phyloP scores from a whole-genome alignment of 345 rosid species.

The Carallia brachiata region DNA sequence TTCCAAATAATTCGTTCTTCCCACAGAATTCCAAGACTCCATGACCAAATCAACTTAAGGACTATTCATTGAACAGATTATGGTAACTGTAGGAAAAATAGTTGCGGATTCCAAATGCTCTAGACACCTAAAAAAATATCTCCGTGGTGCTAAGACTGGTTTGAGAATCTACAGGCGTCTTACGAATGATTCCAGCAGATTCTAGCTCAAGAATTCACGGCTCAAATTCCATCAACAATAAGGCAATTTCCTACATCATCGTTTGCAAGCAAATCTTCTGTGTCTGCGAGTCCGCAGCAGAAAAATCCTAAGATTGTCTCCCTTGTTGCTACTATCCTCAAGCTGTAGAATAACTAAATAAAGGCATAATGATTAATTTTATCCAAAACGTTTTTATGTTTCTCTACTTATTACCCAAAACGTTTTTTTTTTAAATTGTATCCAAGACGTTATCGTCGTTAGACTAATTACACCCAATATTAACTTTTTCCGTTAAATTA shows the following conservation, averaged over 20 bases:
- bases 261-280: conserved; percentile 89
- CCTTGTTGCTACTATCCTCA: conserved; percentile 68
- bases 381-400: too few relatives aligned
- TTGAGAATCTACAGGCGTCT: conserved; percentile 98
- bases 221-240: conserved; percentile 87
- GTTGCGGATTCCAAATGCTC: conserved; percentile 41
- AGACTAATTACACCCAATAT: too few relatives aligned
- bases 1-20: background rate
- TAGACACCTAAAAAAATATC: conserved; percentile 94
- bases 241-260: conserved; percentile 94
- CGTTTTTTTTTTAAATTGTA: too few relatives aligned
- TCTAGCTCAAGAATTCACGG: conserved; percentile 89
- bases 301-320: conserved; percentile 61
- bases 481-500: too few relatives aligned
- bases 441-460: too few relatives aligned
- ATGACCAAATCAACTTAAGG: background rate
- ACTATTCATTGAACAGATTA: background rate
- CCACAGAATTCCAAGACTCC: background rate
- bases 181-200: conserved; percentile 84
- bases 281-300: conserved; percentile 80
- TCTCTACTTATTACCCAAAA: too few relatives aligned
- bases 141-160: conserved; percentile 97
- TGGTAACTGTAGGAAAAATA: conserved; percentile 8
- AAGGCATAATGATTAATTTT: too few relatives aligned
- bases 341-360: conserved; percentile 47